These are phyloP conservation scores for Xylaria sp. DNA, from an alignment of 2,329 filamentous ascomycete genomes.

Conservation along the genomic window DNA sequence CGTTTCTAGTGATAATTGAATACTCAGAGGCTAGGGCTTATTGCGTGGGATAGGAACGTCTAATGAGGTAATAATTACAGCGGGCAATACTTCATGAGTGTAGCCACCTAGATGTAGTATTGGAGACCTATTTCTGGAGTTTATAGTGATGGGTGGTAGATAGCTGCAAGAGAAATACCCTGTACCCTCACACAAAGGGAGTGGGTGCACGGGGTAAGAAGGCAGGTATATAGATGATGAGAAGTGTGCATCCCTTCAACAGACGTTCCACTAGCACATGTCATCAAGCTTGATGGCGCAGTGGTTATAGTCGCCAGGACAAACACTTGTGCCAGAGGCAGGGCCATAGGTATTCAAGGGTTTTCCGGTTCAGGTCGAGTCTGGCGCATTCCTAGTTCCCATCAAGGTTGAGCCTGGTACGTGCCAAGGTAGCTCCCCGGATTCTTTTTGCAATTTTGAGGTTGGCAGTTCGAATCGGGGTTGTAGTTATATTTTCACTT, in stretches of 20 bases:
- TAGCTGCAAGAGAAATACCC: not conserved
- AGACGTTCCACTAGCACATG: slow-evolving; percentile 19
- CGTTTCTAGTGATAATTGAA: not conserved
- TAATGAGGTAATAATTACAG: not conserved
- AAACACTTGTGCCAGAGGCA: slow-evolving; percentile 21
- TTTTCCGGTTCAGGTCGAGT: slow-evolving; percentile 11
- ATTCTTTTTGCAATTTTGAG: slow-evolving; percentile 17
- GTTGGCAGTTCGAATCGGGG: not conserved
- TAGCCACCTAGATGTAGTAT: not conserved
- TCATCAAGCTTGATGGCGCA: not conserved
- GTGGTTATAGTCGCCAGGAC: slow-evolving; percentile 24
- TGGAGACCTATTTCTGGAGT: not conserved
- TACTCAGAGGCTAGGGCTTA: not conserved
- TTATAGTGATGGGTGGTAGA: not conserved
- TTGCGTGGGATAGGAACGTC: not conserved
- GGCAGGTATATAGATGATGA: slow-evolving; percentile 13
- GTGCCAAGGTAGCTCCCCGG: not conserved
- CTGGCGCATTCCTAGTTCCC: slow-evolving; percentile 14
- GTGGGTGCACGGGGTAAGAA: not conserved
- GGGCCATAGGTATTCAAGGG: slow-evolving; percentile 21
- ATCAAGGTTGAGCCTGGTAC: no score
- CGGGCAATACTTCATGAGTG: no score
- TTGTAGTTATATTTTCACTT: not conserved
- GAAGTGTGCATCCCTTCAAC: not conserved
- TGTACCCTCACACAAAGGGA: not conserved